phyloP scores from a whole-genome alignment of 805 yeast species.

The Wickerhamomyces kurtzmanii region DNA sequence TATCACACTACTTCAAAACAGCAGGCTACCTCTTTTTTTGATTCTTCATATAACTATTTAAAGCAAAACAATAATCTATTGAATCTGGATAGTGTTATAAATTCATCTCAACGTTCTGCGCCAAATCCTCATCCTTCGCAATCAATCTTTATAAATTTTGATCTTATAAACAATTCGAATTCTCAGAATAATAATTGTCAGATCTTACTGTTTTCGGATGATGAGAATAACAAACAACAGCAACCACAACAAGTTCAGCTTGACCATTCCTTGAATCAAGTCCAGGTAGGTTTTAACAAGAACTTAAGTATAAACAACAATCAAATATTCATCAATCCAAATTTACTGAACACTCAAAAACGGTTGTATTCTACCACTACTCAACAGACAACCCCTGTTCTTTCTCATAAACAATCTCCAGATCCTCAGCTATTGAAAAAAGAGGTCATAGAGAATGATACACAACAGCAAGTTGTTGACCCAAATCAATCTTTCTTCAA shows the following conservation, averaged over 20 bases:
- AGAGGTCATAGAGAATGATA: conserved; percentile 20
- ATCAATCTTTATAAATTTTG: no score
- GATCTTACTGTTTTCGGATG: no score
- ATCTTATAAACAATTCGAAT: no score
- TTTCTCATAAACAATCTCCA: no score
- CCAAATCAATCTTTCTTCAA: conserved; percentile 20
- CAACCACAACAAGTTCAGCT: neutral
- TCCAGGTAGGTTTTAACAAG: neutral
- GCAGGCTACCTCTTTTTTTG: conserved; percentile 24
- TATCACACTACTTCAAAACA: conserved; percentile 24
- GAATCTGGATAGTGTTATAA: conserved; percentile 12
- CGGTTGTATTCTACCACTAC: conserved; percentile 1
- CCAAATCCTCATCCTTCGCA: conserved; percentile 26
- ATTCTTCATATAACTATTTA: conserved; percentile 28
- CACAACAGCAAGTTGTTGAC: conserved; percentile 15
- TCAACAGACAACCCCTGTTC: no score
- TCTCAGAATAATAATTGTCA: no score
- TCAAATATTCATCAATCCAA: conserved; percentile 10
- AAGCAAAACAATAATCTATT: conserved; percentile 25
- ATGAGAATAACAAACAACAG: neutral
- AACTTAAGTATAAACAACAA: neutral
- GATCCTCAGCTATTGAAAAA: conserved; percentile 5
- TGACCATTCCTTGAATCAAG: neutral
- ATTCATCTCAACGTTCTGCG: conserved; percentile 9
- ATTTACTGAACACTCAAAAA: conserved; percentile 2